phyloP scores from a whole-genome alignment of 2,329 filamentous ascomycete species.

The Aspergillus tamarii region DNA sequence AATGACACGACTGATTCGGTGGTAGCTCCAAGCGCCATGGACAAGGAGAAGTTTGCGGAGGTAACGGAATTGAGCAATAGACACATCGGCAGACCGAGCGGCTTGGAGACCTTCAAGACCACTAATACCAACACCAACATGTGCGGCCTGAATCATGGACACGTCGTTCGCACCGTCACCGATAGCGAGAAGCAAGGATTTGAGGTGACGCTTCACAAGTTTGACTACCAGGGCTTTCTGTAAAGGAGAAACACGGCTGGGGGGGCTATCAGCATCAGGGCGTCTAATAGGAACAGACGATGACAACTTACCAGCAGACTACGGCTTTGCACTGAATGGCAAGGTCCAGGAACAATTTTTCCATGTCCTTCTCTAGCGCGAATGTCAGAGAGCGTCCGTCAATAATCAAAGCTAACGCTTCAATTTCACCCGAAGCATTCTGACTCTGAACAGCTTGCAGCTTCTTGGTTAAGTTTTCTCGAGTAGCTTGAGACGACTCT shows the following conservation, averaged over 20 bases:
- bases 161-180: slow-evolving; percentile 98
- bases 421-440: slow-evolving; percentile 64
- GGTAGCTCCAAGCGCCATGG: slow-evolving; percentile 96
- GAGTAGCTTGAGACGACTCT: slow-evolving; percentile 74
- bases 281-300: neutral
- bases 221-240: slow-evolving; percentile 98
- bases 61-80: slow-evolving; percentile 94
- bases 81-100: slow-evolving; percentile 90
- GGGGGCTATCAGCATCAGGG: slow-evolving; percentile 14
- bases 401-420: slow-evolving; percentile 88
- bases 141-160: slow-evolving; percentile 99
- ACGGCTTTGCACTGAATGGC: slow-evolving; percentile 98
- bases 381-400: slow-evolving; percentile 95
- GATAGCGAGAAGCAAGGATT: slow-evolving; percentile 90
- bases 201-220: slow-evolving; percentile 91
- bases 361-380: slow-evolving; percentile 89
- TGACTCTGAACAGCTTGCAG: slow-evolving; percentile 86
- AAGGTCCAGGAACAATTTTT: slow-evolving; percentile 89
- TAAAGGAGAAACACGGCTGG: slow-evolving; percentile 87
- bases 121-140: slow-evolving; percentile 96
- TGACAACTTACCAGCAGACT: slow-evolving; percentile 70
- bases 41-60: slow-evolving; percentile 92
- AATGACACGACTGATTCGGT: slow-evolving; percentile 94
- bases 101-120: slow-evolving; percentile 96
- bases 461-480: slow-evolving; percentile 91